Evolutionary conservation across 495 filamentous ascomycete genomes (phyloP).

Genomic region (Ascodesmis nigricans): DNA sequence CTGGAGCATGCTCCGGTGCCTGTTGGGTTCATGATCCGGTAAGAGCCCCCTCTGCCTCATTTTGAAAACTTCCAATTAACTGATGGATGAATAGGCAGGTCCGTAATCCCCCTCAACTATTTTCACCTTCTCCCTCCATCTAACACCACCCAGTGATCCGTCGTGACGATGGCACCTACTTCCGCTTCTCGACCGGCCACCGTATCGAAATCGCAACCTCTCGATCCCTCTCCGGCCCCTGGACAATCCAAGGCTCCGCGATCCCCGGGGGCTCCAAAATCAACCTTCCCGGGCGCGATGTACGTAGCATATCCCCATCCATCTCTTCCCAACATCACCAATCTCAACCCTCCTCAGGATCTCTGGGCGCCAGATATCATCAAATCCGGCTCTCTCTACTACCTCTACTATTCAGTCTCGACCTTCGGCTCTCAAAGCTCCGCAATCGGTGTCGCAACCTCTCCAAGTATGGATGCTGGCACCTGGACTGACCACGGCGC

Average conservation of each 20-base stretch:
- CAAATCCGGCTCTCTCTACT: conserved; percentile 32
- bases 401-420: conserved; percentile 50
- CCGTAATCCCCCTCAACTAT: no score
- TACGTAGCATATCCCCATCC: conserved; percentile 21
- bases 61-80: no score
- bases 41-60: no score
- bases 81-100: no score
- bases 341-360: conserved; percentile 3
- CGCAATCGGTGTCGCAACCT: conserved; percentile 48
- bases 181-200: conserved; percentile 45
- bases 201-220: conserved; percentile 38
- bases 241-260: conserved; percentile 35
- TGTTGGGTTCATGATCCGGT: no score
- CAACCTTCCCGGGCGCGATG: conserved; percentile 28
- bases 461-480: conserved; percentile 33
- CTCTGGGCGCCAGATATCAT: conserved; percentile 44
- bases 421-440: conserved; percentile 40
- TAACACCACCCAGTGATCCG: conserved; percentile 42
- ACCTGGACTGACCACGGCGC: conserved; percentile 36
- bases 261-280: conserved; percentile 38
- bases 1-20: no score
- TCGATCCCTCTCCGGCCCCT: conserved; percentile 37
- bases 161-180: conserved; percentile 46
- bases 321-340: background rate
- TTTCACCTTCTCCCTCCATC: no score